phyloP scores from a whole-genome alignment of 148 eudicot genomes.

The Gaultheria prostrata region DNA sequence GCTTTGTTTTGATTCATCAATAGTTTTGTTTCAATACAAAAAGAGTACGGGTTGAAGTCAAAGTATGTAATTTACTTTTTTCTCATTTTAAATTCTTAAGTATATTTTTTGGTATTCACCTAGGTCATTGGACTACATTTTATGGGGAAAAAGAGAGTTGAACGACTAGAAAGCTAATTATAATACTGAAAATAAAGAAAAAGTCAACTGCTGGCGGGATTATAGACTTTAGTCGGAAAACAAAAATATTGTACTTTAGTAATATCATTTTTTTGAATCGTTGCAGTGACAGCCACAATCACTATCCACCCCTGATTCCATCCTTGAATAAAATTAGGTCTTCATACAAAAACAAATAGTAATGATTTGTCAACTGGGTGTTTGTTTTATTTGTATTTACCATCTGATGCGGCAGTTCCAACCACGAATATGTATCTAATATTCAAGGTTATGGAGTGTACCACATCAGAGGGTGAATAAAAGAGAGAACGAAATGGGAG shows the following conservation, averaged over 20 bases:
- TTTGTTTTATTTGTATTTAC: neutral
- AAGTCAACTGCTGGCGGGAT: neutral
- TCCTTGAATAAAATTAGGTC: no score
- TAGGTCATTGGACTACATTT: neutral
- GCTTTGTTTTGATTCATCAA: no score
- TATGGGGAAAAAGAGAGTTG: neutral
- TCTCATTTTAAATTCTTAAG: no score
- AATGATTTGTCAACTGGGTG: neutral
- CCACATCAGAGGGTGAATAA: neutral
- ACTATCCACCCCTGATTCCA: neutral
- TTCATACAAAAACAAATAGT: no score
- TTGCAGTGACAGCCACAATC: neutral
- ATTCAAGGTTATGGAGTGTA: neutral
- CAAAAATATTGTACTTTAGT: neutral
- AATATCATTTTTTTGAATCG: neutral
- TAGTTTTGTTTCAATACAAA: no score
- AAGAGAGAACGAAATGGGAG: neutral
- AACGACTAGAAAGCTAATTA: neutral
- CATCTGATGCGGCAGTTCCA: neutral
- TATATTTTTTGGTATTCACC: no score
- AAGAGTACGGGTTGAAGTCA: no score
- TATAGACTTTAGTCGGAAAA: neutral
- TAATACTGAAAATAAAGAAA: neutral
- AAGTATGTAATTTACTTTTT: no score
- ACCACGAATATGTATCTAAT: neutral